These are phyloP conservation scores for Laburnicola sp. DNA, from an alignment of 2,329 filamentous ascomycete species.

Conservation along the genomic window DNA sequence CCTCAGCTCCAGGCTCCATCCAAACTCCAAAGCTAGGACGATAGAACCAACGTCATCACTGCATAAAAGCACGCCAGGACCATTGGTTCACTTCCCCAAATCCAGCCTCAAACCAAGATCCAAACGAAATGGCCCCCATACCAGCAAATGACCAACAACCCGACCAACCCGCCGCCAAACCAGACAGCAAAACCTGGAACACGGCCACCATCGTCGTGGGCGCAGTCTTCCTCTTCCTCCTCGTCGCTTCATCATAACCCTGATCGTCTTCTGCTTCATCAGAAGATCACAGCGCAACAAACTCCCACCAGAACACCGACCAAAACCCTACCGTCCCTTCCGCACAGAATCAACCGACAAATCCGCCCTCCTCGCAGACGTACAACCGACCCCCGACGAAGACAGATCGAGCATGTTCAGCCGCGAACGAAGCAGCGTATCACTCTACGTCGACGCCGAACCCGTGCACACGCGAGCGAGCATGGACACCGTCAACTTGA, in stretches of 20 bases:
- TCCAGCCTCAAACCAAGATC: neutral
- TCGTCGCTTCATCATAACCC: slow-evolving; percentile 23
- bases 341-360: slow-evolving; percentile 24
- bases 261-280: slow-evolving; percentile 28
- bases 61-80: neutral
- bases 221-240: slow-evolving; percentile 29
- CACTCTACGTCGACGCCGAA: slow-evolving; percentile 34
- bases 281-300: slow-evolving; percentile 31
- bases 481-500: slow-evolving; percentile 28
- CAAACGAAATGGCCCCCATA: slow-evolving; percentile 29
- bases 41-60: neutral
- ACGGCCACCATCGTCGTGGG: slow-evolving; percentile 34
- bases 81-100: neutral
- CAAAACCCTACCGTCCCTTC: slow-evolving; percentile 22
- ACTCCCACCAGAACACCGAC: slow-evolving; percentile 20
- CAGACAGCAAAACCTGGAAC: slow-evolving; percentile 22
- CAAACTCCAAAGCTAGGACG: slow-evolving; percentile 7
- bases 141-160: slow-evolving; percentile 21
- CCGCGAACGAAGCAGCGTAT: slow-evolving; percentile 31
- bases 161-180: slow-evolving; percentile 12
- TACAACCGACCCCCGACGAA: slow-evolving; percentile 23
- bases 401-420: slow-evolving; percentile 40
- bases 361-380: slow-evolving; percentile 29
- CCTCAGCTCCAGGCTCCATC: slow-evolving; percentile 15
- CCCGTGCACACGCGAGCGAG: slow-evolving; percentile 21